Conservation (phyloP, 192 early-diverging fungal genomes). For the Gorgonomyces haynaldii region DNA sequence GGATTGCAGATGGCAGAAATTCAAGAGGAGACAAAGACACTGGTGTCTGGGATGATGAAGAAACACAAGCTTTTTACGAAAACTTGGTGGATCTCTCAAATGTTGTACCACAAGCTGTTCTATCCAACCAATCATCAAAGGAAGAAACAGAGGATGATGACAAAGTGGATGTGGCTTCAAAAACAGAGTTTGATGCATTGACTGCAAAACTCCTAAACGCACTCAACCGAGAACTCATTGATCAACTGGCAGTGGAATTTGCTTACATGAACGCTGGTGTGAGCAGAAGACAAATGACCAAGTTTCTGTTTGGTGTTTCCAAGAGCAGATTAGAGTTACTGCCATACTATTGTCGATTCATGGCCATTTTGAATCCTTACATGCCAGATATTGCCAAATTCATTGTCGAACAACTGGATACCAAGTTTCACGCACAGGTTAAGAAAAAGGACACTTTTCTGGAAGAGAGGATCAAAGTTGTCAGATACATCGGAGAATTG, state of each 20-base stretch:
- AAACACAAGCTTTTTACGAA: constrained; percentile 83
- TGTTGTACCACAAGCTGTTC: constrained; percentile 48
- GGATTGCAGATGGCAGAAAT: constrained; percentile 19
- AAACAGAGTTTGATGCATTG: constrained; percentile 26
- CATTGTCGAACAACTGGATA: constrained; percentile 51
- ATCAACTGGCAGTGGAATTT: constrained; percentile 85
- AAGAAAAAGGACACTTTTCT: constrained; percentile 59
- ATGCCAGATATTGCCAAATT: constrained; percentile 74
- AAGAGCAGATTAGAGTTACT: constrained; percentile 71
- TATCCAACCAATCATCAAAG: background rate
- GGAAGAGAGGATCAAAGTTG: constrained; percentile 67
- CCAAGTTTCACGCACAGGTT: constrained; percentile 23
- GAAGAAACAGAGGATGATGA: constrained; percentile 13
- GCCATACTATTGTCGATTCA: constrained; percentile 82
- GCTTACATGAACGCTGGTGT: constrained; percentile 78
- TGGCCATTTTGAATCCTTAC: constrained; percentile 75
- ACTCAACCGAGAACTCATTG: constrained; percentile 73
- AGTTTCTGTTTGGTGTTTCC: constrained; percentile 64
- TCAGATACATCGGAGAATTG: constrained; percentile 80
- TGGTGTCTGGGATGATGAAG: constrained; percentile 89
- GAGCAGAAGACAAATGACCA: constrained; percentile 64
- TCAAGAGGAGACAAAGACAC: constrained; percentile 12
- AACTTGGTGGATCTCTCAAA: constrained; percentile 65
- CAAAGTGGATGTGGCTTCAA: constrained; percentile 26
- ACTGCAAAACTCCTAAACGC: constrained; percentile 61